Evolutionary conservation across 257 asterid genomes (phyloP).

Genomic region (Prunella vulgaris): DNA sequence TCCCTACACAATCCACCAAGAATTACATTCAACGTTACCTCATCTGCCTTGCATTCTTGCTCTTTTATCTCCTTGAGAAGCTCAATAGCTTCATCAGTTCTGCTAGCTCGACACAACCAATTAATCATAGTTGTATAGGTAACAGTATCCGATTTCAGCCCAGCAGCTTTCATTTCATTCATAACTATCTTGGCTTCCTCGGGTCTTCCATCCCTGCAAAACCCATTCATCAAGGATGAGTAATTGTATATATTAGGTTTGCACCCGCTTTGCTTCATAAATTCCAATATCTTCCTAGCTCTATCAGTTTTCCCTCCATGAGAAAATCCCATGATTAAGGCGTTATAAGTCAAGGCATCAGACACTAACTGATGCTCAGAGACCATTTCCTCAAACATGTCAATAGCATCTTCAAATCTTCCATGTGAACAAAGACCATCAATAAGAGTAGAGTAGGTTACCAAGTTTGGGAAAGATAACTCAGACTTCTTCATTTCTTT

Average conservation of each 20-base stretch:
- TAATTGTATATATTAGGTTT: conserved; percentile 68
- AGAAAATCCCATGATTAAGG: conserved; percentile 66
- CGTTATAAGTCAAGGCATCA: conserved; percentile 82
- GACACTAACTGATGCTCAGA: conserved; percentile 68
- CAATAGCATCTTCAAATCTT: conserved; percentile 62
- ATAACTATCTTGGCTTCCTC: conserved; percentile 62
- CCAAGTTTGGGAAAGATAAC: conserved; percentile 64
- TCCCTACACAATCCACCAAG: conserved; percentile 79
- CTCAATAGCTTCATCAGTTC: conserved; percentile 65
- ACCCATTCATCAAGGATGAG: conserved; percentile 69
- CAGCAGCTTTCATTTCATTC: conserved; percentile 47
- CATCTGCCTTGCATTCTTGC: conserved; percentile 54
- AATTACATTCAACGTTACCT: conserved; percentile 68
- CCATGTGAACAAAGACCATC: conserved; percentile 68
- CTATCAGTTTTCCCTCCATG: conserved; percentile 57
- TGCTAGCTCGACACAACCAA: conserved; percentile 52
- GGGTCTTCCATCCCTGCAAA: conserved; percentile 60
- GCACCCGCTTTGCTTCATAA: conserved; percentile 84
- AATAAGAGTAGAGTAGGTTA: conserved; percentile 84
- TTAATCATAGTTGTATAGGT: conserved; percentile 66
- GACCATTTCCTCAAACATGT: conserved; percentile 78
- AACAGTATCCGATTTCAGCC: conserved; percentile 61
- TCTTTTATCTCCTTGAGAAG: conserved; percentile 76
- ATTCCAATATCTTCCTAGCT: conserved; percentile 61
- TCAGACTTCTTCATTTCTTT: conserved; percentile 70